Evolutionary conservation across 192 early-diverging fungal genomes (phyloP).

Genomic region (Pecoramyces ruminantium): DNA sequence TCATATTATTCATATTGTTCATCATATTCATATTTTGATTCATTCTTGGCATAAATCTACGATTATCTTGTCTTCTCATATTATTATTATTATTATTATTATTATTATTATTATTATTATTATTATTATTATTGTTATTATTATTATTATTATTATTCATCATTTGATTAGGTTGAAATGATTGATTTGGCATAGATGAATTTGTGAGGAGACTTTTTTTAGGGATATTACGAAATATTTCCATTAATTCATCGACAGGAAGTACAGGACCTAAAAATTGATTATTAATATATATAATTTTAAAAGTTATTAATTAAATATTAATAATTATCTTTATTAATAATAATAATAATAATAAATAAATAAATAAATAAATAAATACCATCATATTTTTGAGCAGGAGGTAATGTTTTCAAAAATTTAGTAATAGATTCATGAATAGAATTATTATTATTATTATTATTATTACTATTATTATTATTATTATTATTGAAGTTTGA

Average conservation of each 20-base stretch:
- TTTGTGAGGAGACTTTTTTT: not conserved
- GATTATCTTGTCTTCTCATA: not conserved
- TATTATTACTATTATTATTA: not conserved
- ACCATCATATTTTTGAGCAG: constrained; percentile 14
- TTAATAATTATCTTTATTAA: too few species aligned
- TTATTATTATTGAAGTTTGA: not conserved
- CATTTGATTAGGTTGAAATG: too few species aligned
- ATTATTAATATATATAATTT: too few species aligned
- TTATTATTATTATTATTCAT: too few species aligned
- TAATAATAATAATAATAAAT: too few species aligned
- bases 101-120: too few species aligned
- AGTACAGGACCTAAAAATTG: not conserved
- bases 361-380: not conserved
- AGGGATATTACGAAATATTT: not conserved
- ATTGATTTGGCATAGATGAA: not conserved
- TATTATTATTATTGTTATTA: too few species aligned
- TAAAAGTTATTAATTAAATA: too few species aligned
- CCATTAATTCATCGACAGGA: not conserved
- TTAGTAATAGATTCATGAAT: constrained; percentile 14
- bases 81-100: not conserved
- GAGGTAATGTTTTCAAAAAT: constrained; percentile 11
- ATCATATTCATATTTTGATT: not conserved
- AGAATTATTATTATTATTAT: not conserved
- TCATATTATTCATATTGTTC: not conserved
- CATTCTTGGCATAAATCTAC: not conserved